Percentiles rank a stretch among this genome's conserved stretches.
These are phyloP conservation scores for Yarrowia sp. DNA, from an alignment of 805 yeast species.

Conservation along the genomic window DNA sequence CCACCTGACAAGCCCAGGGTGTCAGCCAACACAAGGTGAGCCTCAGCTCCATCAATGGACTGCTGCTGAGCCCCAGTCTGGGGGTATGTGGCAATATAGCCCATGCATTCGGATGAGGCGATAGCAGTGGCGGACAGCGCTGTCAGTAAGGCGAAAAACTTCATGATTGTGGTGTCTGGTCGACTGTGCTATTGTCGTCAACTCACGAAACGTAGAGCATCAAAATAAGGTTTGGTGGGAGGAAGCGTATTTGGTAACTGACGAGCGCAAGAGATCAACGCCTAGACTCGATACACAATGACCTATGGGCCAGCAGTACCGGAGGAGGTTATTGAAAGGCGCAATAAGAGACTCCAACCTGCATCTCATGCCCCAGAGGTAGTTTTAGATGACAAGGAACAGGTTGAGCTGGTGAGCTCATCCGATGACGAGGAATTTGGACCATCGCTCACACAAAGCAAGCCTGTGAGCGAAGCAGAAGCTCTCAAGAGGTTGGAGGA, in stretches of 20 bases:
- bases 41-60: constrained; percentile 23
- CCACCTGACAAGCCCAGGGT: constrained; percentile 37
- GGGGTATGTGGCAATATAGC: constrained; percentile 21
- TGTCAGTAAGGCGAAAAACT: constrained; percentile 26
- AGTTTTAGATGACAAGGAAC: background rate
- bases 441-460: background rate
- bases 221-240: background rate
- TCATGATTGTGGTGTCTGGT: constrained; percentile 33
- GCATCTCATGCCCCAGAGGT: background rate
- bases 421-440: constrained; percentile 28
- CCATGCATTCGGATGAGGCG: constrained; percentile 30
- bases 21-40: constrained; percentile 32
- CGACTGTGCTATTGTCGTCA: constrained; percentile 23
- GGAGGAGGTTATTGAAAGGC: background rate
- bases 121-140: constrained; percentile 31
- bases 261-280: background rate
- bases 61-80: constrained; percentile 7
- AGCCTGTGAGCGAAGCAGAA: background rate
- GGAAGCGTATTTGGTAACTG: background rate
- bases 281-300: background rate
- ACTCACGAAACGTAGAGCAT: constrained; percentile 20
- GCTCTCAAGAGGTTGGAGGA: constrained; percentile 20
- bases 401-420: background rate
- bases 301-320: constrained; percentile 10
- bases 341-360: background rate